phyloP scores from a whole-genome alignment of 805 yeast genomes.

The Nakazawaea ambrosiae region DNA sequence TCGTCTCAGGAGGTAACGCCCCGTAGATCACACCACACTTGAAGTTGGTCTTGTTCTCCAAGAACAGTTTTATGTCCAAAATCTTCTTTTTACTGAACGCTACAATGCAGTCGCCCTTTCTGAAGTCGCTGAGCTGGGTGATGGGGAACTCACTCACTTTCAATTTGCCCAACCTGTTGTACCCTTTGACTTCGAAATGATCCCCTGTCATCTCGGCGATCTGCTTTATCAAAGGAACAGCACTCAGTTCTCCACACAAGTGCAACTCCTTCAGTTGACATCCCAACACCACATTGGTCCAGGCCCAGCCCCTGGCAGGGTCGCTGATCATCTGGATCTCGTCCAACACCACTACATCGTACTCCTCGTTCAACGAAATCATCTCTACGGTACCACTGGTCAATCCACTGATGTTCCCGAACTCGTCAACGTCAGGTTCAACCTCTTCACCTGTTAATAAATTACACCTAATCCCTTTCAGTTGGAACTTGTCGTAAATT shows the following conservation, averaged over 20 bases:
- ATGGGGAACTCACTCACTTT: constrained; percentile 40
- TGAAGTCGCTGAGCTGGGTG: constrained; percentile 30
- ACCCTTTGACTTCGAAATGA: constrained; percentile 58
- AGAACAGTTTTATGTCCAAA: constrained; percentile 56
- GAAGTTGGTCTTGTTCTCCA: constrained; percentile 55
- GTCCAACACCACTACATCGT: constrained; percentile 88
- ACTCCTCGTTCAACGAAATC: constrained; percentile 60
- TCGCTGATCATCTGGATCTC: constrained; percentile 95
- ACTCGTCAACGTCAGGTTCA: constrained; percentile 56
- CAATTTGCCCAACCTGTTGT: constrained; percentile 70
- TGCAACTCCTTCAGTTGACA: constrained; percentile 82
- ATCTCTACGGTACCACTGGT: constrained; percentile 92
- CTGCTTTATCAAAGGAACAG: constrained; percentile 58
- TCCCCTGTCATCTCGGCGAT: constrained; percentile 74
- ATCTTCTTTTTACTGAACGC: constrained; percentile 76
- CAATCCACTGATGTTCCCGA: constrained; percentile 67
- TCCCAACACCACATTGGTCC: constrained; percentile 90
- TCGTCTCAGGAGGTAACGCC: constrained; percentile 90
- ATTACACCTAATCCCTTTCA: constrained; percentile 66
- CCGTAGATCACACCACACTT: constrained; percentile 92
- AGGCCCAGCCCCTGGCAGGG: constrained; percentile 76
- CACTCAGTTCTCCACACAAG: constrained; percentile 87
- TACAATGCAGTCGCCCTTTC: constrained; percentile 83
- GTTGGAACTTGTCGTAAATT: constrained; percentile 73
- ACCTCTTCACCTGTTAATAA: constrained; percentile 95